Evolutionary conservation across 176 grass and related monocot genomes (phyloP).

Genomic region (Bolboschoenus planiculmis): DNA sequence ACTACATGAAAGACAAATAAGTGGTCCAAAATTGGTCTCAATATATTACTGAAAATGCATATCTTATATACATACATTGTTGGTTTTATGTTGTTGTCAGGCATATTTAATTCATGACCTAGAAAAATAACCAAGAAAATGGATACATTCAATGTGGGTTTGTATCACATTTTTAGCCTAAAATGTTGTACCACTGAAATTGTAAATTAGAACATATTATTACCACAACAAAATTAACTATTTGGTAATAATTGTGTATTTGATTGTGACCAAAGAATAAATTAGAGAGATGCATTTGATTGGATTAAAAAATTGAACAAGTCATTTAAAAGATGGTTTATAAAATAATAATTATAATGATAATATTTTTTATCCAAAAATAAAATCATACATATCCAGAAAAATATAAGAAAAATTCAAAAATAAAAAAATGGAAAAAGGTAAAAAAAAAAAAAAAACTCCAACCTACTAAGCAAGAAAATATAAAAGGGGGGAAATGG

Average conservation of each 20-base stretch:
- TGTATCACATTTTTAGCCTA: background rate
- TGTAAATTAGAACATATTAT: background rate
- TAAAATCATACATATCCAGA: no score
- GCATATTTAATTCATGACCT: slow-evolving; percentile 13
- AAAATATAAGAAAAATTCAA: no score
- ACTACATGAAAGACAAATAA: background rate
- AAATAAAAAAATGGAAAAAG: background rate
- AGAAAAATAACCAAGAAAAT: background rate
- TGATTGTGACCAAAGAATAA: no score
- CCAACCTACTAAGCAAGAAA: slow-evolving; percentile 1
- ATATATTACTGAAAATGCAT: background rate
- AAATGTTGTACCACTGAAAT: background rate
- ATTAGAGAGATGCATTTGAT: no score
- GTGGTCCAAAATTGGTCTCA: slow-evolving; percentile 15
- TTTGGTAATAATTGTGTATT: no score
- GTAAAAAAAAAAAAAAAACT: background rate
- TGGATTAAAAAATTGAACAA: no score
- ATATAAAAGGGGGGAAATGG: background rate
- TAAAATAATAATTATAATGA: no score
- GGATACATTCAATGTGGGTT: background rate
- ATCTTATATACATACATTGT: background rate
- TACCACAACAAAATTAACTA: background rate
- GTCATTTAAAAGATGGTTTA: no score
- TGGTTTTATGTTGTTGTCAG: slow-evolving; percentile 5
- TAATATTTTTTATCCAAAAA: no score